Conservation (phyloP, 139 green algal species). For the Yamagishiella unicocca region DNA sequence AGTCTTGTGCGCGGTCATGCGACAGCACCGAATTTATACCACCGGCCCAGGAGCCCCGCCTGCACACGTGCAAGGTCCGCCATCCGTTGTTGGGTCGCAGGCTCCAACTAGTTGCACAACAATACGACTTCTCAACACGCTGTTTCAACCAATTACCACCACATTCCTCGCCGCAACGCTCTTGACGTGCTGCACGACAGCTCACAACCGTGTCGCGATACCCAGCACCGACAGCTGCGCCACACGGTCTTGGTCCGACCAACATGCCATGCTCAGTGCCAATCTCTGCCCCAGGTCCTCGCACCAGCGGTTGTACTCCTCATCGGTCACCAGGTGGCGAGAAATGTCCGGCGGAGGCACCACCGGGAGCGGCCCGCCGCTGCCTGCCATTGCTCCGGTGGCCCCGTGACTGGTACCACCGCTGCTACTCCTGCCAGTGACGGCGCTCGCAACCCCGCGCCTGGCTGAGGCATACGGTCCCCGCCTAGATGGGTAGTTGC, state of each 20-base stretch:
- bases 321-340: slow-evolving; percentile 6
- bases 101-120: too few species aligned
- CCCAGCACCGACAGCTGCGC: slow-evolving; percentile 17
- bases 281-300: slow-evolving; percentile 24
- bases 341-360: slow-evolving; percentile 24
- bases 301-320: slow-evolving; percentile 15
- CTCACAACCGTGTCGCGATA: too few species aligned
- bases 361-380: neutral
- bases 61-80: too few species aligned
- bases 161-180: too few species aligned
- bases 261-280: neutral
- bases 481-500: too few species aligned
- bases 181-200: too few species aligned
- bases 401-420: neutral
- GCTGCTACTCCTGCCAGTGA: neutral
- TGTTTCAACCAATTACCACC: too few species aligned
- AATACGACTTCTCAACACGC: too few species aligned
- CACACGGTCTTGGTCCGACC: neutral
- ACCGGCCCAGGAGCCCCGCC: too few species aligned
- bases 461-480: neutral
- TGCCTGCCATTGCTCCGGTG: neutral
- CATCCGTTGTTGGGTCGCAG: too few species aligned
- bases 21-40: too few species aligned
- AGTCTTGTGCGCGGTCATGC: too few species aligned
- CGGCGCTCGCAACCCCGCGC: neutral